A percentile compares a stretch with the other conserved stretches of the same genome.
Conservation (phyloP, 371 early-diverging fungal species). For the Dichotomocladium elegans region DNA sequence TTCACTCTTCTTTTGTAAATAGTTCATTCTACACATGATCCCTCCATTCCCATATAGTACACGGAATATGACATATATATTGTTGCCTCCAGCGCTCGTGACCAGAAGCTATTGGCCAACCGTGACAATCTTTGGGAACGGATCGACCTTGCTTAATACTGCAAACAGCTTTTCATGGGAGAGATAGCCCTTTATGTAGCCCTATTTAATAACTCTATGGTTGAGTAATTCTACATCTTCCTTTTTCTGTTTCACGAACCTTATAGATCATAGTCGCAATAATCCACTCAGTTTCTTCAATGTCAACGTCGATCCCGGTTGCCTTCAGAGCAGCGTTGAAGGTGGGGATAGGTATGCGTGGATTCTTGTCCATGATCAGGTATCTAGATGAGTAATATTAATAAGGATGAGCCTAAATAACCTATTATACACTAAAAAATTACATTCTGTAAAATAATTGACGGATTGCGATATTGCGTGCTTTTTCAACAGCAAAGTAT, state of each 20-base stretch:
- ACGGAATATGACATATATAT: too few relatives aligned
- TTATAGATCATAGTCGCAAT: slow-evolving; percentile 76
- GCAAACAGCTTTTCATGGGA: slow-evolving; percentile 76
- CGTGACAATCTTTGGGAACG: slow-evolving; percentile 60
- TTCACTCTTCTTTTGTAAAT: too few relatives aligned
- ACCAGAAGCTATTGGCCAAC: too few relatives aligned
- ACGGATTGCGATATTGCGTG: slow-evolving; percentile 66
- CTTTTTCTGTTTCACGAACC: slow-evolving; percentile 28
- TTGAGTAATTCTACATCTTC: background rate
- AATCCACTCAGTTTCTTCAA: slow-evolving; percentile 54
- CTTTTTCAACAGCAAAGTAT: slow-evolving; percentile 75
- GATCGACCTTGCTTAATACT: slow-evolving; percentile 71
- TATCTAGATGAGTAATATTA: slow-evolving; percentile 36
- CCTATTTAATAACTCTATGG: slow-evolving; percentile 29
- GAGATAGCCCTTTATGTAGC: slow-evolving; percentile 84
- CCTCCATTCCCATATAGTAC: too few relatives aligned
- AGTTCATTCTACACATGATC: too few relatives aligned
- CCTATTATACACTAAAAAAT: slow-evolving; percentile 10
- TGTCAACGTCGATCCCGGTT: slow-evolving; percentile 36
- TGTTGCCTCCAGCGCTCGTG: too few relatives aligned
- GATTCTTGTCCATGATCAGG: slow-evolving; percentile 35
- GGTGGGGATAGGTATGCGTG: slow-evolving; percentile 48
- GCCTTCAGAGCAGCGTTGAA: slow-evolving; percentile 56
- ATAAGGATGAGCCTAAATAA: background rate
- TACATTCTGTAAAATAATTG: slow-evolving; percentile 79